Base-by-base conservation (phyloP, 202 grass and related monocot genomes). In the Zizania palustris region DNA sequence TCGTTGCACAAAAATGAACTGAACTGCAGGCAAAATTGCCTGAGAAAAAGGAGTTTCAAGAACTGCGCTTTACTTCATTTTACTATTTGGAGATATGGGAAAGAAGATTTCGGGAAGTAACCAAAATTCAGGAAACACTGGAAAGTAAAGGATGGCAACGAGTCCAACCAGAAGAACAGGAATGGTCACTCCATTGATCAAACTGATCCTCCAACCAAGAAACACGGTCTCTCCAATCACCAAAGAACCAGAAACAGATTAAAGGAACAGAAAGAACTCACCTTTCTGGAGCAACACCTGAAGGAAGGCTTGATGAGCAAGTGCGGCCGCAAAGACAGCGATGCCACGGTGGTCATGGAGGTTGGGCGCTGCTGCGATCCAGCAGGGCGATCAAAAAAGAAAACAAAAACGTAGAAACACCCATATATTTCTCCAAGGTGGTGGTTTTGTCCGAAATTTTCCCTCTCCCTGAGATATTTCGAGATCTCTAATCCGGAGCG, bases 321-420 rank as follows among this genome's bases (percentile, higher is more conserved):
- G 73, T 82, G 88, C 28, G 95, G 89, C 67, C 88, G 51, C 81
- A 90, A 67, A 65, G 89, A 92, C 43, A 92, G 82, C 14, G 85
- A 88, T 51, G 85, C 83, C 6, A 86, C 95, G 49, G 89, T 90
- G 80, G 78, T 92, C 95, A 98, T 98, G 77, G 90, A 86, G 75
- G 41, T 62, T 61, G 34, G 1, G 46, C 62, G 67, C 37, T 8
- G 67, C 66, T 5, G 58, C 50, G 74, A 21, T 78, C 16, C 59
- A 71, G 76, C 86, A 51, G 73, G 34, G 71, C 55, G 34, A 71
- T 58, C 20, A 5, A 51, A 77, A 75, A 82, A 42, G 13, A 42
- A 51, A 64, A 64, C 13, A 48, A 73, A 77, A 12, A 35, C 7
- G 39, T 3, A 14, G 48, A 63, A 73, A 83, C 49, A 40, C 2